Base-by-base conservation (phyloP, 2,329 filamentous ascomycete genomes). In the Ploettnerulaceae sp. region DNA sequence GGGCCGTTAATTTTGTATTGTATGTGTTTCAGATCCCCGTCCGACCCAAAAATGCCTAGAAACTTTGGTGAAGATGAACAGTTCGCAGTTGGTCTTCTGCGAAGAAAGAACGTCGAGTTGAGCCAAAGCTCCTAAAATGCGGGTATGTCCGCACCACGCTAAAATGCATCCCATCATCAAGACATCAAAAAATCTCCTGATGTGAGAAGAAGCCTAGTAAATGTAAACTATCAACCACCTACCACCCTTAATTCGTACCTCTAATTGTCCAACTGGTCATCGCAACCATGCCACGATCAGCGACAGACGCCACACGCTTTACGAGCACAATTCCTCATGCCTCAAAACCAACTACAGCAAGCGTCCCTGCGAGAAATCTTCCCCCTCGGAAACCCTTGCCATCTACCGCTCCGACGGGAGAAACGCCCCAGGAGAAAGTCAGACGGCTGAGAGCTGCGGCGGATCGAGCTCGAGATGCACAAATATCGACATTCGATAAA, bases 301-400 rank as follows among this genome's bases (percentile, higher is more conserved):
- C 86, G 64, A 79, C 79, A 59, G 86, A 90, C 66, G 86, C 87
- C 57, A 93, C 87, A 60, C 82, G 86, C 63, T 93, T 86, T 67
- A 86, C 82, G 12, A 71, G 81, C 20, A 84, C 80, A 14, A 79
- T 75, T 51, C 81, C 81, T 26, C 85, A 89, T 68, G 86, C 84
- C 58, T 75, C 76, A 64, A 66, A 74, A 32, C 66, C 64, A 45
- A 65, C 68, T 21, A 60, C 66, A 43, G 61, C 64, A 25, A 48
- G 52, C 37, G 9, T 46, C 28, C 22, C 48, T 38, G 36, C 46
- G 5, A 57, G 50, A 42, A 44, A 42, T 9, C 18, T 40, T 26
- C 45, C 49, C 18, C 37, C 29, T 14, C 40, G 50, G 32, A 54
- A 40, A 29, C 44, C 54, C 6, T 57, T 55, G 2, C 54, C 58